Conservation (phyloP, 257 asterid species). For the Fraxinus anomala region DNA sequence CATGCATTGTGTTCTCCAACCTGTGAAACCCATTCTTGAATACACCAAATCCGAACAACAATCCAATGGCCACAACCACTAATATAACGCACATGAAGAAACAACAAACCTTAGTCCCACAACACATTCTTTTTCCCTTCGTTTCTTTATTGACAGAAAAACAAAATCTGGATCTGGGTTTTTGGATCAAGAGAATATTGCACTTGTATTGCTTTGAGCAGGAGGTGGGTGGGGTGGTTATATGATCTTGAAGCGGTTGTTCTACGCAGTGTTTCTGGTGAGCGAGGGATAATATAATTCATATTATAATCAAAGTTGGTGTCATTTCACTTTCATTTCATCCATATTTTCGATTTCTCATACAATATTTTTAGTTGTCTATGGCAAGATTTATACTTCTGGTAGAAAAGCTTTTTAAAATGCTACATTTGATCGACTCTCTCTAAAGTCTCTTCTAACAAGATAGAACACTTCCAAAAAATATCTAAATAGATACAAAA, state of each 20-base stretch:
- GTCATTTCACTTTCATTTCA: neutral
- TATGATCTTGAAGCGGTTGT: neutral
- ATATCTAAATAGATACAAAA: too few relatives aligned
- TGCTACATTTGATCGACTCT: too few relatives aligned
- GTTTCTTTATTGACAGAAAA: neutral
- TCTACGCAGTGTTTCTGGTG: neutral
- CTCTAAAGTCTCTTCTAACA: too few relatives aligned
- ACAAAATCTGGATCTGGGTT: neutral
- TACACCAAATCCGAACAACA: constrained; percentile 70
- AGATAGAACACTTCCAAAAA: too few relatives aligned
- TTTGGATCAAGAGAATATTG: neutral
- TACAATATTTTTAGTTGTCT: too few relatives aligned
- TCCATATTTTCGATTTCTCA: neutral
- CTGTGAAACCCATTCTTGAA: constrained; percentile 64
- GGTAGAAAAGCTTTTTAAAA: too few relatives aligned
- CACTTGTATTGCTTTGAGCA: neutral
- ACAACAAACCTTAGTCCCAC: constrained; percentile 58
- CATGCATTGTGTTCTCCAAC: constrained; percentile 46
- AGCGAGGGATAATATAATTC: neutral
- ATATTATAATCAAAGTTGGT: neutral
- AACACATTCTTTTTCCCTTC: constrained; percentile 47
- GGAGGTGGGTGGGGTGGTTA: too few relatives aligned
- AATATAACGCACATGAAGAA: constrained; percentile 44
- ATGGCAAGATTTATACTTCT: too few relatives aligned
- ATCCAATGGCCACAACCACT: constrained; percentile 51